A percentile compares a stretch with the other conserved stretches of the same genome.
phyloP scores from a whole-genome alignment of 306 rosid species.

The Rosa chinensis region DNA sequence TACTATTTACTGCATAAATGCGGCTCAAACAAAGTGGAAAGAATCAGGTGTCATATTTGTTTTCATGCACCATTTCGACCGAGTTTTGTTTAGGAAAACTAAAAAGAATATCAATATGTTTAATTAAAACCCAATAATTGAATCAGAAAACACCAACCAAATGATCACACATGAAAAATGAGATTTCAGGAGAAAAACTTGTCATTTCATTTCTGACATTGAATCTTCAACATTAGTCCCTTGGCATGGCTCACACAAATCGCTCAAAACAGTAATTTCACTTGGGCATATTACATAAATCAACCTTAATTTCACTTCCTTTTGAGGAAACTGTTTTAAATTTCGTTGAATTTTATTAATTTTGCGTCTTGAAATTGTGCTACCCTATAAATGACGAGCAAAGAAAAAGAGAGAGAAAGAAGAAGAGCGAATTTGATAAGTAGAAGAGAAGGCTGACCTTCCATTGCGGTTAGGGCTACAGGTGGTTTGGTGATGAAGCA shows the following conservation, averaged over 20 bases:
- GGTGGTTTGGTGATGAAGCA: neutral
- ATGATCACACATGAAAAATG: neutral
- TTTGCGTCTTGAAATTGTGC: neutral
- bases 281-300: neutral
- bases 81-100: neutral
- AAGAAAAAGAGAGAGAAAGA: neutral
- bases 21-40: neutral
- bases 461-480: neutral
- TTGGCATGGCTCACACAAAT: neutral
- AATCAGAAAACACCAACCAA: neutral
- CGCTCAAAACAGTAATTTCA: neutral
- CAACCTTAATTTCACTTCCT: neutral
- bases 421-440: neutral
- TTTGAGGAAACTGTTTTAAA: neutral
- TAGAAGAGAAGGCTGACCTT: constrained; percentile 4
- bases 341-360: neutral
- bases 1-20: neutral
- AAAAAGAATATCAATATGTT: neutral
- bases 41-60: neutral
- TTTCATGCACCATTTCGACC: neutral
- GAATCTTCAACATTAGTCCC: neutral
- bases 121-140: neutral
- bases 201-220: neutral
- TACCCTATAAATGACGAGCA: neutral
- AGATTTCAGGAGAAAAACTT: neutral